Percentiles rank a stretch among this genome's conserved stretches.
Evolutionary conservation across 257 asterid genomes (phyloP).

Genomic region (Fraxinus anomala): DNA sequence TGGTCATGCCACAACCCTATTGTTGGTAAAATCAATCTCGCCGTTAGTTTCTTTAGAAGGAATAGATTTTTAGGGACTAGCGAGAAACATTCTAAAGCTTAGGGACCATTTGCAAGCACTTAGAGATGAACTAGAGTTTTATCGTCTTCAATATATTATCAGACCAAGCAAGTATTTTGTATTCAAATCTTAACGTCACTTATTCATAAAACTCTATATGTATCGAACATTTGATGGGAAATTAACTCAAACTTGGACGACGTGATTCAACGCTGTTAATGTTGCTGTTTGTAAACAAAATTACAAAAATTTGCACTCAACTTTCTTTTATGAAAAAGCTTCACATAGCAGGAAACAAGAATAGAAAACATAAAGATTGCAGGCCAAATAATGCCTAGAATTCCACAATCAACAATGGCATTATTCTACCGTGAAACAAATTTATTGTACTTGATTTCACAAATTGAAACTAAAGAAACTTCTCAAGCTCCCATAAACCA

Average conservation of each 20-base stretch:
- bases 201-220: too few species aligned
- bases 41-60: not conserved
- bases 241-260: not conserved
- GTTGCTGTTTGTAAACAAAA: not conserved
- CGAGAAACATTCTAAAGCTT: not conserved
- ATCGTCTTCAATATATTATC: too few species aligned
- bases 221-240: too few species aligned
- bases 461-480: constrained; percentile 18
- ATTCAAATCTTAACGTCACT: too few species aligned
- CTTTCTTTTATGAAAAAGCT: not conserved
- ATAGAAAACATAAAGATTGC: not conserved
- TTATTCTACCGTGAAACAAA: constrained; percentile 35
- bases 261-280: not conserved
- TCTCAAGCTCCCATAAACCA: constrained; percentile 34
- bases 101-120: not conserved
- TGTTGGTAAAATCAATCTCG: too few species aligned
- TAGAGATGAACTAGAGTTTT: not conserved
- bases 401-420: constrained; percentile 28
- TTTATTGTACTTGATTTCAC: constrained; percentile 32
- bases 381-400: constrained; percentile 36
- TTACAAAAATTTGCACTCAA: not conserved
- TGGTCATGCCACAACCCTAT: not conserved
- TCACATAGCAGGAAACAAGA: not conserved
- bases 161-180: not conserved
- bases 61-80: not conserved